Percentiles rank a stretch among this genome's conserved stretches.
Evolutionary conservation across 2,329 filamentous ascomycete genomes (phyloP).

Genomic region (Fusarium nygamai): DNA sequence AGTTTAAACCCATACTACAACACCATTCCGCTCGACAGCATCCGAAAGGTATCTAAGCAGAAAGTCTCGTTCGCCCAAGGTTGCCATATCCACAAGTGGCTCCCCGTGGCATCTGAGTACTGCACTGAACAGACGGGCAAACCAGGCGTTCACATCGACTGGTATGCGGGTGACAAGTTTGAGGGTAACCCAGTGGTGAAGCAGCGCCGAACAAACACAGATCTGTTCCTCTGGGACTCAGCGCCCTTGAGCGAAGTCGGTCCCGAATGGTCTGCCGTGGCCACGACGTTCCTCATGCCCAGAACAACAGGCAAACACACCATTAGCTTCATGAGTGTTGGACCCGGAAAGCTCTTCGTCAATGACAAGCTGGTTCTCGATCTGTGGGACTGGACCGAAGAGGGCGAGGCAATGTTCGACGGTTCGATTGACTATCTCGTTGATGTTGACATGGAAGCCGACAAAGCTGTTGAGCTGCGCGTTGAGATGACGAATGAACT

Average conservation of each 20-base stretch:
- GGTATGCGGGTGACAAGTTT: slow-evolving; percentile 72
- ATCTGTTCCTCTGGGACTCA: slow-evolving; percentile 77
- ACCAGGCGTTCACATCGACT: slow-evolving; percentile 71
- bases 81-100: slow-evolving; percentile 44
- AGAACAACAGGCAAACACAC: slow-evolving; percentile 70
- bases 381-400: slow-evolving; percentile 75
- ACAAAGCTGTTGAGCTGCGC: slow-evolving; percentile 66
- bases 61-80: slow-evolving; percentile 65
- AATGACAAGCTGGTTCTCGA: slow-evolving; percentile 69
- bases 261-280: slow-evolving; percentile 71
- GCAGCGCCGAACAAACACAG: slow-evolving; percentile 70
- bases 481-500: slow-evolving; percentile 68
- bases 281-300: slow-evolving; percentile 68
- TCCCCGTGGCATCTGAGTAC: slow-evolving; percentile 42
- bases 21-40: slow-evolving; percentile 69
- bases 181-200: slow-evolving; percentile 64
- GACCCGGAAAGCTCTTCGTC: slow-evolving; percentile 69
- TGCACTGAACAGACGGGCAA: slow-evolving; percentile 56
- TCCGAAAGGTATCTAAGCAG: slow-evolving; percentile 62
- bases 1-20: slow-evolving; percentile 76
- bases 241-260: slow-evolving; percentile 68
- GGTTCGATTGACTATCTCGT: slow-evolving; percentile 72
- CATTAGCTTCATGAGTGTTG: slow-evolving; percentile 74
- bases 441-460: slow-evolving; percentile 67
- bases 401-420: slow-evolving; percentile 77